phyloP scores from a whole-genome alignment of 306 rosid genomes.

The Gleditsia sinensis region DNA sequence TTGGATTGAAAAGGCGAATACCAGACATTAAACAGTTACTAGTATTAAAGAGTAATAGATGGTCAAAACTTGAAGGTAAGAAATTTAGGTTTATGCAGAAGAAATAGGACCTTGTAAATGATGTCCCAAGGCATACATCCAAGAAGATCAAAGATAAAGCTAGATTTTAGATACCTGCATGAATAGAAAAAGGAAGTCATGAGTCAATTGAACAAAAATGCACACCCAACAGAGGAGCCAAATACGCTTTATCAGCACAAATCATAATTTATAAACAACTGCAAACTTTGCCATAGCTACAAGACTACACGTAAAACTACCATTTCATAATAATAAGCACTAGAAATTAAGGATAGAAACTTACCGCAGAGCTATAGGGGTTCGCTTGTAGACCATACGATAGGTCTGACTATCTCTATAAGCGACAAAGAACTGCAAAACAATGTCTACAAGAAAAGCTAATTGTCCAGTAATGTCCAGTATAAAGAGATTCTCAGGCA shows the following conservation, averaged over 20 bases:
- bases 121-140: constrained; percentile 95
- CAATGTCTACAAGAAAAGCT: constrained; percentile 78
- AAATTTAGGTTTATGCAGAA: constrained; percentile 19
- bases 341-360: neutral
- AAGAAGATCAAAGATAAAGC: constrained; percentile 71
- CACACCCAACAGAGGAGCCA: neutral
- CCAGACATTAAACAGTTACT: neutral
- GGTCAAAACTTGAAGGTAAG: constrained; percentile 17
- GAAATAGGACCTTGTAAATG: constrained; percentile 69
- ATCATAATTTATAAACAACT: neutral
- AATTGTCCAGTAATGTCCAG: constrained; percentile 79
- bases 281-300: neutral
- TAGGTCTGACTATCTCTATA: constrained; percentile 80
- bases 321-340: neutral
- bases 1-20: neutral
- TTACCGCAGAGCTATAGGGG: constrained; percentile 75
- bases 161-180: constrained; percentile 74
- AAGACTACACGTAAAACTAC: neutral
- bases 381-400: constrained; percentile 67
- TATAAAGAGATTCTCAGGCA: constrained; percentile 60
- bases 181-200: constrained; percentile 14
- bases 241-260: neutral
- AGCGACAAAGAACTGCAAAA: constrained; percentile 76
- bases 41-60: neutral
- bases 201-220: constrained; percentile 1